Base-by-base conservation (phyloP, 768 basidiomycete species). In the Chalciporus pseudorubinellus region DNA sequence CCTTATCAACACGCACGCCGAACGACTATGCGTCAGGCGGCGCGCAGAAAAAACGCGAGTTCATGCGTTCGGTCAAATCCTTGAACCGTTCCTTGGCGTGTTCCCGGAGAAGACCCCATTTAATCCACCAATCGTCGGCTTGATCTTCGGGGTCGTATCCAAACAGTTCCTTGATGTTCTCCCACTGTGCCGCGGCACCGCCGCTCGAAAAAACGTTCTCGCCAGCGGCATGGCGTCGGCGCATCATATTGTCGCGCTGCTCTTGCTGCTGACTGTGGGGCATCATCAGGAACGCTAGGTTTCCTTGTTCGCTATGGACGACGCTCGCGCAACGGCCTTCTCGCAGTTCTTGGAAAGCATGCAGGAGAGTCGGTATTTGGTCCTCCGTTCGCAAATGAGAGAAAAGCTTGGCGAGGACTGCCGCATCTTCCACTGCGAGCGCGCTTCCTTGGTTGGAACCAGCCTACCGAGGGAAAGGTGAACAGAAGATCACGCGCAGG, bases 101-200 rank as follows among this genome's bases (percentile, higher is more conserved):
- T 59, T 79, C 70, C 40, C 69, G 68, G 51, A 80, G 68, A 16
- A 72, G 51, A 8, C 80, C 80, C 80, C 79, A 82, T 33, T 77
- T 79, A 11, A 77, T 72, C 82, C 82, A 85, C 81, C 82, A 85
- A 59, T 83, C 80, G 33, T 82, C 82, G 20, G 79, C 83, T 44
- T 74, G 71, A 41, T 85, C 82, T 34, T 70, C 73, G 9, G 81
- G 74, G 55, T 81, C 76, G 57, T 82, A 78, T 13, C 69, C 66
- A 48, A 77, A 80, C 52, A 83, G 57, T 20, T 71, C 73, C 48
- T 79, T 68, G 52, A 82, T 74, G 36, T 74, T 72, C 40, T 80
- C 80, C 77, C 83, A 84, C 51, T 80, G 72, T 10, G 52, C 53
- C 1, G 45, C 44, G 8, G 38, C 28, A 19, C 45, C 45, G 2